phyloP scores from a whole-genome alignment of 2,329 filamentous ascomycete genomes.

The Aspergillus sp. region DNA sequence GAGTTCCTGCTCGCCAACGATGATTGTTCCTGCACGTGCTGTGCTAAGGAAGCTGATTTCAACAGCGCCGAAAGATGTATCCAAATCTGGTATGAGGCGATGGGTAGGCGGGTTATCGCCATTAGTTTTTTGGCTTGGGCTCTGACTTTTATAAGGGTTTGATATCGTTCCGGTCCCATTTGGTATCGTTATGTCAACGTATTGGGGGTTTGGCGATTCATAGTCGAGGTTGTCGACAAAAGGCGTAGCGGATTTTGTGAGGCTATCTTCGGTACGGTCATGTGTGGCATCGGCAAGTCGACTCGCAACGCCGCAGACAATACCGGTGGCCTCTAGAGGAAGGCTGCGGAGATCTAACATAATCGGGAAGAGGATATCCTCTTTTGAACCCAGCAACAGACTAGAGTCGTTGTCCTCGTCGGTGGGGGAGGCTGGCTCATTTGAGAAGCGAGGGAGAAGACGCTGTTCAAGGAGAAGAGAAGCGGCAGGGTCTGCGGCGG shows the following conservation, averaged over 20 bases:
- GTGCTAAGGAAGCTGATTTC: conserved; percentile 92
- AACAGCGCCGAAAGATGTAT: conserved; percentile 45
- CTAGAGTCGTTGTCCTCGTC: conserved; percentile 52
- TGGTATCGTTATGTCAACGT: conserved; percentile 12
- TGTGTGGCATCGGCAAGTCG: conserved; percentile 72
- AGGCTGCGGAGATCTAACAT: conserved; percentile 80
- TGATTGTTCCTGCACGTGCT: conserved; percentile 82
- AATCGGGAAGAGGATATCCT: conserved; percentile 74
- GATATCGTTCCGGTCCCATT: conserved; percentile 13
- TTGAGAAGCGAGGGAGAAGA: conserved; percentile 64
- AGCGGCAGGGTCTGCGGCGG: conserved; percentile 45
- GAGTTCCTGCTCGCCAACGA: conserved; percentile 74
- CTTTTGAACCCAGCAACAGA: conserved; percentile 71
- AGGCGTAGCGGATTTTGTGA: conserved; percentile 18
- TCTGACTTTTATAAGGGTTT: conserved; percentile 11
- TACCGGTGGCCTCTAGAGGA: conserved; percentile 85
- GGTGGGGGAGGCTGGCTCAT: conserved; percentile 52
- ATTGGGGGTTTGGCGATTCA: conserved; percentile 11
- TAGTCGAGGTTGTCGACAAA: conserved; percentile 16
- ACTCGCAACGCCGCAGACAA: conserved; percentile 90
- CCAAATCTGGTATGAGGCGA: conserved; percentile 33
- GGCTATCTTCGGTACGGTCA: conserved; percentile 38
- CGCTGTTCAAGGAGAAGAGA: conserved; percentile 47
- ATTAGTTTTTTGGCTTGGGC: conserved; percentile 9
- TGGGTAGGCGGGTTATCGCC: conserved; percentile 21